A percentile compares a stretch with the other conserved stretches of the same genome.
phyloP scores from a whole-genome alignment of 495 filamentous ascomycete species.

The Penicillium subrubescens region DNA sequence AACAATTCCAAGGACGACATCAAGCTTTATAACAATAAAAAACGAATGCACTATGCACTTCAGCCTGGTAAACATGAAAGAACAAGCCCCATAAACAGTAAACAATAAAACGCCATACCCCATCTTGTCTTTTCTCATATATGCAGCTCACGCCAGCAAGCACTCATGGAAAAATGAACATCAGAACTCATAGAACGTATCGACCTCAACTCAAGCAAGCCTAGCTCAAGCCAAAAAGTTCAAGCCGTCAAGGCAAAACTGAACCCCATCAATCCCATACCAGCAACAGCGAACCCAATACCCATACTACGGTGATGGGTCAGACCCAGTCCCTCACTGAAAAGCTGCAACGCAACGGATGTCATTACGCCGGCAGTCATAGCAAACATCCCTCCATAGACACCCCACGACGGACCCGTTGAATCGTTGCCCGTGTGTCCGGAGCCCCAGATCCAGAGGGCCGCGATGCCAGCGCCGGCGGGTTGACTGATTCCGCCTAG shows the following conservation, averaged over 20 bases:
- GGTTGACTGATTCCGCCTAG: slow-evolving; percentile 88
- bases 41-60: background rate
- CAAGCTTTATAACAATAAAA: background rate
- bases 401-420: slow-evolving; percentile 61
- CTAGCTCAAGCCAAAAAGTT: background rate
- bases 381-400: slow-evolving; percentile 90
- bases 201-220: background rate
- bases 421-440: slow-evolving; percentile 46
- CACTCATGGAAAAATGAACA: slow-evolving; percentile 5
- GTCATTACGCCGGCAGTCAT: slow-evolving; percentile 93
- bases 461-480: slow-evolving; percentile 79
- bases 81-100: background rate
- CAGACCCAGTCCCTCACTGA: slow-evolving; percentile 78
- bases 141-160: slow-evolving; percentile 1
- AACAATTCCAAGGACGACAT: background rate
- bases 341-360: slow-evolving; percentile 85
- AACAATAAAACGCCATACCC: slow-evolving; percentile 1
- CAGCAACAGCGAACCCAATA: slow-evolving; percentile 82
- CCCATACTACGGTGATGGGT: slow-evolving; percentile 79
- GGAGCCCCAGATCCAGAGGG: slow-evolving; percentile 74
- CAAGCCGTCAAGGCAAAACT: slow-evolving; percentile 80
- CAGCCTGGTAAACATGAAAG: background rate
- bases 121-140: slow-evolving; percentile 3
- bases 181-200: background rate
- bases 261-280: slow-evolving; percentile 85